Conservation (phyloP, 768 basidiomycete genomes). For the Lactifluus subvellereus region DNA sequence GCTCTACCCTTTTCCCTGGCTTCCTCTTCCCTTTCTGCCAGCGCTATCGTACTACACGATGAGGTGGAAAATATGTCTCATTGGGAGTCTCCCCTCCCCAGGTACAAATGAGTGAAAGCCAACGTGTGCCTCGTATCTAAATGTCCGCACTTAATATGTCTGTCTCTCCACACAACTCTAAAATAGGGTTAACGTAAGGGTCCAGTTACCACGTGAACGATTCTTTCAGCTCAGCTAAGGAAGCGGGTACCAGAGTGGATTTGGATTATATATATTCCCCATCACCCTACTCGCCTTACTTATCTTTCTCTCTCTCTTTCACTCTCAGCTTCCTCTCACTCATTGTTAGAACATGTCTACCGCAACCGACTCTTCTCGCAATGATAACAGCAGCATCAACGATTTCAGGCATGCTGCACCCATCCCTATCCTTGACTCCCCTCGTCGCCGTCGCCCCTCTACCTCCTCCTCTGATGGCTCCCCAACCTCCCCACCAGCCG, state of each 20-base stretch:
- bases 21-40: no score
- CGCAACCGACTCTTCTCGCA: conserved; percentile 5
- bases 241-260: background rate
- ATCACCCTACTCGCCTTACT: background rate
- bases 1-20: no score
- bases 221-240: background rate
- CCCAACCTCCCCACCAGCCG: conserved; percentile 11
- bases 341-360: conserved; percentile 15
- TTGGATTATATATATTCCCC: conserved; percentile 2
- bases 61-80: no score
- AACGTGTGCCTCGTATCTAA: background rate
- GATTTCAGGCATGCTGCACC: conserved; percentile 14
- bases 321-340: conserved; percentile 4
- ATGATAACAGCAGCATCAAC: background rate
- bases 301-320: background rate
- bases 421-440: conserved; percentile 19
- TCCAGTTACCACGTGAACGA: conserved; percentile 4
- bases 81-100: no score
- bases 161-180: conserved; percentile 1
- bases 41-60: no score
- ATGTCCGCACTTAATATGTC: background rate
- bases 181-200: conserved; percentile 14
- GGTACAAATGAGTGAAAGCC: background rate
- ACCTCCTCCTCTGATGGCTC: conserved; percentile 18
- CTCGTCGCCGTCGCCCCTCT: conserved; percentile 19